Evolutionary conservation across 1,284 basidiomycete genomes (phyloP).

Genomic region (Trichosporon ovoides): DNA sequence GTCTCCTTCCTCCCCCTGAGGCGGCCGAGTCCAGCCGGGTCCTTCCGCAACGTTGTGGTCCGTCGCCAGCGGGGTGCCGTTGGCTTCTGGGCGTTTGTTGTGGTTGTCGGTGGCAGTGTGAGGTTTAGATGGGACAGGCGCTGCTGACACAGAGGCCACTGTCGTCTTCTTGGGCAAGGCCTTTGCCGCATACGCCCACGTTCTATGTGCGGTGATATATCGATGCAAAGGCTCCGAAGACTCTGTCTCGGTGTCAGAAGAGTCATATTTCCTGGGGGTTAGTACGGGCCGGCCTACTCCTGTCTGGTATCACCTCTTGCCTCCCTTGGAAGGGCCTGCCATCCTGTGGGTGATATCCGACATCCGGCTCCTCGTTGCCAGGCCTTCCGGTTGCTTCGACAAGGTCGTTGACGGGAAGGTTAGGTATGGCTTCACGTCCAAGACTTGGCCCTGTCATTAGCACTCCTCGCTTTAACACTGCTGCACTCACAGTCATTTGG

Average conservation of each 20-base stretch:
- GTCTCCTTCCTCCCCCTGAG: conserved; percentile 22
- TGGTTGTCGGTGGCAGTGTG: not conserved
- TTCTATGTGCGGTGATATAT: not conserved
- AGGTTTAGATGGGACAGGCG: not conserved
- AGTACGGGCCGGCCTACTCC: not conserved
- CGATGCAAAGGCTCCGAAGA: conserved; percentile 19
- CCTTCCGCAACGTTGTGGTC: conserved; percentile 25
- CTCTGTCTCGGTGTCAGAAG: conserved; percentile 36
- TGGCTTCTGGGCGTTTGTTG: not conserved
- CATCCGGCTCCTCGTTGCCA: conserved; percentile 13
- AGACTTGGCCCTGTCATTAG: conserved; percentile 19
- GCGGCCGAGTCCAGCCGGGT: conserved; percentile 30
- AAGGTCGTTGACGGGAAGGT: conserved; percentile 31
- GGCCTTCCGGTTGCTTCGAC: conserved; percentile 11
- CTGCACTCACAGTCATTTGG: conserved; percentile 30
- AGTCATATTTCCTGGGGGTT: conserved; percentile 23
- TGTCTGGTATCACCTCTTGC: not conserved
- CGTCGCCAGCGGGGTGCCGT: conserved; percentile 21
- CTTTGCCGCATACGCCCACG: not conserved
- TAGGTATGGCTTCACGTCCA: conserved; percentile 27
- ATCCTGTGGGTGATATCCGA: conserved; percentile 30
- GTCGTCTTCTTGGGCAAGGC: not conserved
- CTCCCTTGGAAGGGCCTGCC: conserved; percentile 2
- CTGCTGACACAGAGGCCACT: not conserved
- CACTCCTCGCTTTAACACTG: not conserved